These are phyloP conservation scores for Saccharomyces eubayanus DNA, from an alignment of 805 yeast species.

Conservation along the genomic window DNA sequence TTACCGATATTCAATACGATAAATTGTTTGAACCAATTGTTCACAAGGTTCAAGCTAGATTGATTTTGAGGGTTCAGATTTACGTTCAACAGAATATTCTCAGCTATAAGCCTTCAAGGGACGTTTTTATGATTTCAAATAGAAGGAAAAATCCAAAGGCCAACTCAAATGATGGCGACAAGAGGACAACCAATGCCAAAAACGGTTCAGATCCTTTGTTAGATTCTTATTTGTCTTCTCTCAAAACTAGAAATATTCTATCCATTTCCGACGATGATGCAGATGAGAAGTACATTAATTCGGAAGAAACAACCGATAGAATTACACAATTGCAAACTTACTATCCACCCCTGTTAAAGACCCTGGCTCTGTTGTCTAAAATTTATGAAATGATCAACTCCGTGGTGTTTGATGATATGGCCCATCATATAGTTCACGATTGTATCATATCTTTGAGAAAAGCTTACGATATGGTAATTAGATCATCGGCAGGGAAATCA, in stretches of 20 bases:
- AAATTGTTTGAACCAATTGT: conserved; percentile 61
- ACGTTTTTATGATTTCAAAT: conserved; percentile 57
- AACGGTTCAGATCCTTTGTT: conserved; percentile 13
- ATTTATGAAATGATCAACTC: conserved; percentile 75
- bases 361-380: conserved; percentile 62
- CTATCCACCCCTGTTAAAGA: conserved; percentile 65
- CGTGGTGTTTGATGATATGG: conserved; percentile 76
- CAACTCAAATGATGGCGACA: conserved; percentile 1
- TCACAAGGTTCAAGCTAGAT: conserved; percentile 69
- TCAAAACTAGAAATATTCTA: conserved; percentile 1
- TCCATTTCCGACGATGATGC: conserved; percentile 14
- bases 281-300: conserved; percentile 13
- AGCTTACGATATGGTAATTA: conserved; percentile 41
- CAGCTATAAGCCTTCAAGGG: conserved; percentile 55
- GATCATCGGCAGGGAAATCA: conserved; percentile 36
- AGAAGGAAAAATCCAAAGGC: conserved; percentile 20
- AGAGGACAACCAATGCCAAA: conserved; percentile 3
- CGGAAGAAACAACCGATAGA: neutral
- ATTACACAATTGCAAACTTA: conserved; percentile 32
- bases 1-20: conserved; percentile 39
- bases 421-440: conserved; percentile 77
- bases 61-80: conserved; percentile 70
- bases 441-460: conserved; percentile 55
- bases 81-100: conserved; percentile 63
- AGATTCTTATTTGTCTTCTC: conserved; percentile 6